A percentile compares a stretch with the other conserved stretches of the same genome.
These are phyloP conservation scores for Phaeosphaeriaceae sp. DNA, from an alignment of 2,329 filamentous ascomycete genomes.

Conservation along the genomic window DNA sequence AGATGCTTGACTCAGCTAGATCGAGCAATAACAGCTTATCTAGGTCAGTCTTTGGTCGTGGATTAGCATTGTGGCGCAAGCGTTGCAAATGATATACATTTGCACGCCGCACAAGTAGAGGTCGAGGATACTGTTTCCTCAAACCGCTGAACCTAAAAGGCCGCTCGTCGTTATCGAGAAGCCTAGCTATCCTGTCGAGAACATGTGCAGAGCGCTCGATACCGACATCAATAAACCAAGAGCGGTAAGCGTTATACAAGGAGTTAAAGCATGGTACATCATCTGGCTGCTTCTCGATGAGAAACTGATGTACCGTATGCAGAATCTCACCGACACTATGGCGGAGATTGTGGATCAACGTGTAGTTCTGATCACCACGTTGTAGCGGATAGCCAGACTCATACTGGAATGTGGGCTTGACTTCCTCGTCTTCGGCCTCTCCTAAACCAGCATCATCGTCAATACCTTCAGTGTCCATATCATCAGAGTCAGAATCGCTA, in stretches of 20 bases:
- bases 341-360: constrained; percentile 78
- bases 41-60: constrained; percentile 85
- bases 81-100: constrained; percentile 94
- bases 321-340: constrained; percentile 80
- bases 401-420: constrained; percentile 87
- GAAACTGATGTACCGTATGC: constrained; percentile 82
- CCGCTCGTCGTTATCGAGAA: constrained; percentile 85
- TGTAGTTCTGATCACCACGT: constrained; percentile 65
- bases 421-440: constrained; percentile 77
- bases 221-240: constrained; percentile 97
- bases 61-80: constrained; percentile 90
- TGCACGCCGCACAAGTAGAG: constrained; percentile 88
- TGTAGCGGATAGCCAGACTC: constrained; percentile 84
- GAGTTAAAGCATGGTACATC: constrained; percentile 95
- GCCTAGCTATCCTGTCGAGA: constrained; percentile 81
- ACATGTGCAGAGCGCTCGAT: constrained; percentile 95
- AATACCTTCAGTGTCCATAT: constrained; percentile 54
- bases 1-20: constrained; percentile 86
- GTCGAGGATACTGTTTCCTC: constrained; percentile 89
- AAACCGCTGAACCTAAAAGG: constrained; percentile 95
- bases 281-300: constrained; percentile 85
- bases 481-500: constrained; percentile 47
- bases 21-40: constrained; percentile 86
- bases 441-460: constrained; percentile 62
- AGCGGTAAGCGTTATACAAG: constrained; percentile 88